Conservation (phyloP, 1,284 basidiomycete genomes). For the Mycena sp. region DNA sequence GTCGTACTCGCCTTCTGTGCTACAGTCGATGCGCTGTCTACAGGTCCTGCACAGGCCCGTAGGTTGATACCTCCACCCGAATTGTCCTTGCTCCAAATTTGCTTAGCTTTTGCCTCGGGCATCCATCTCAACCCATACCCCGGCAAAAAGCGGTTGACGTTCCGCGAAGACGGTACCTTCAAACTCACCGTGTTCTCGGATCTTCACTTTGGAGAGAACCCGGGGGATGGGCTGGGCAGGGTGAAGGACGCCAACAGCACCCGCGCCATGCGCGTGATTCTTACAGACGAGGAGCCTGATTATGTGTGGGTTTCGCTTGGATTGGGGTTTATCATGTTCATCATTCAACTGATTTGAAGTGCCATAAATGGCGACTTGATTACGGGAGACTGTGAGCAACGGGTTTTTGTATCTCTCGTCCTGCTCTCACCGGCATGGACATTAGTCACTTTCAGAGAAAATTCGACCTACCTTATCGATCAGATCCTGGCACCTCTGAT, state of each 20-base stretch:
- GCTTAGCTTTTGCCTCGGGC: no score
- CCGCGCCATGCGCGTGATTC: slow-evolving; percentile 60
- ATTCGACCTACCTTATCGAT: slow-evolving; percentile 60
- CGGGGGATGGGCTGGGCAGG: slow-evolving; percentile 72
- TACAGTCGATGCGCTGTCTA: no score
- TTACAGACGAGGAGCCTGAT: slow-evolving; percentile 65
- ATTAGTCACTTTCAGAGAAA: slow-evolving; percentile 70
- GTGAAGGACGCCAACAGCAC: slow-evolving; percentile 68
- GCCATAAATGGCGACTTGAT: slow-evolving; percentile 73
- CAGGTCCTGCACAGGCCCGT: no score
- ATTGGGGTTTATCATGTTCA: background rate
- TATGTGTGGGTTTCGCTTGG: slow-evolving; percentile 61
- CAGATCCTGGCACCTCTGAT: slow-evolving; percentile 60
- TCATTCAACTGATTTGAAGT: slow-evolving; percentile 41
- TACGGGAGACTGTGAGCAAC: slow-evolving; percentile 67
- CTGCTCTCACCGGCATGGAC: background rate
- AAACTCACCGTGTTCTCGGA: slow-evolving; percentile 76
- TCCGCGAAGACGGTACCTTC: slow-evolving; percentile 64
- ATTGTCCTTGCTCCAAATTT: no score
- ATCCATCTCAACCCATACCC: slow-evolving; percentile 63
- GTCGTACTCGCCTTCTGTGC: no score
- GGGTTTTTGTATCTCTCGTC: background rate
- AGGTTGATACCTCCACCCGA: no score
- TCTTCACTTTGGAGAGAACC: slow-evolving; percentile 74
- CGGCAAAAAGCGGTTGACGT: slow-evolving; percentile 56